Percentiles rank a stretch among this genome's conserved stretches.
phyloP scores from a whole-genome alignment of 306 rosid genomes.

The Pachyrhizus erosus region DNA sequence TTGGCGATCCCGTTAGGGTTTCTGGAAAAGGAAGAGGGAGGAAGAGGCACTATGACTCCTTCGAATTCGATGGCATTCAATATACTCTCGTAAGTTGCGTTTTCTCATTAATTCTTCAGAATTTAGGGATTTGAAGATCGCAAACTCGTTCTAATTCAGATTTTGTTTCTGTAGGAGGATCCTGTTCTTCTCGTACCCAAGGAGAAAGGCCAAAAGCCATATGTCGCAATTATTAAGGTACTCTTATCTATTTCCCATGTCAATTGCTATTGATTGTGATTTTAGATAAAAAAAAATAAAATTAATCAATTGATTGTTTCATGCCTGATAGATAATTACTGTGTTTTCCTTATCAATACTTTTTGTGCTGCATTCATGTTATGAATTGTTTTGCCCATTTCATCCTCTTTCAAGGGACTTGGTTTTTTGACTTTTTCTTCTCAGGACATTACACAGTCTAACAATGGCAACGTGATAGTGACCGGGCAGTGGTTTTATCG shows the following conservation, averaged over 20 bases:
- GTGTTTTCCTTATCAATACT: not conserved
- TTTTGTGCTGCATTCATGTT: conserved; percentile 31
- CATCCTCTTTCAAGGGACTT: not conserved
- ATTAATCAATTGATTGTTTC: not conserved
- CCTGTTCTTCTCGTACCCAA: conserved; percentile 89
- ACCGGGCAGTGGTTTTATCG: conserved; percentile 98
- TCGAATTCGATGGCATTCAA: conserved; percentile 79
- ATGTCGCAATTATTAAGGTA: conserved; percentile 94
- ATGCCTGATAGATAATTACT: not conserved
- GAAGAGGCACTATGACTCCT: conserved; percentile 68
- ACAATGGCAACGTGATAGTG: conserved; percentile 70
- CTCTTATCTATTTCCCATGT: conserved; percentile 30
- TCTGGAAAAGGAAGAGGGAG: conserved; percentile 82
- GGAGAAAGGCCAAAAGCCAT: conserved; percentile 75
- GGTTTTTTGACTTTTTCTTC: conserved; percentile 15
- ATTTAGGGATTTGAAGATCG: not conserved
- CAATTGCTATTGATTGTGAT: conserved; percentile 11
- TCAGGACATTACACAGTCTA: conserved; percentile 75
- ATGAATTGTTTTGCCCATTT: not conserved
- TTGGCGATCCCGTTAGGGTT: conserved; percentile 71
- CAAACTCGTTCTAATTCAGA: not conserved
- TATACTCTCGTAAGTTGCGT: conserved; percentile 64
- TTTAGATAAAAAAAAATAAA: not conserved
- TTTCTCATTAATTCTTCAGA: not conserved
- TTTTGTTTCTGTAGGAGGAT: conserved; percentile 71